A percentile compares a stretch with the other conserved stretches of the same genome.
Evolutionary conservation across 2,329 filamentous ascomycete species (phyloP).

Genomic region (Apiospora pterosperma): DNA sequence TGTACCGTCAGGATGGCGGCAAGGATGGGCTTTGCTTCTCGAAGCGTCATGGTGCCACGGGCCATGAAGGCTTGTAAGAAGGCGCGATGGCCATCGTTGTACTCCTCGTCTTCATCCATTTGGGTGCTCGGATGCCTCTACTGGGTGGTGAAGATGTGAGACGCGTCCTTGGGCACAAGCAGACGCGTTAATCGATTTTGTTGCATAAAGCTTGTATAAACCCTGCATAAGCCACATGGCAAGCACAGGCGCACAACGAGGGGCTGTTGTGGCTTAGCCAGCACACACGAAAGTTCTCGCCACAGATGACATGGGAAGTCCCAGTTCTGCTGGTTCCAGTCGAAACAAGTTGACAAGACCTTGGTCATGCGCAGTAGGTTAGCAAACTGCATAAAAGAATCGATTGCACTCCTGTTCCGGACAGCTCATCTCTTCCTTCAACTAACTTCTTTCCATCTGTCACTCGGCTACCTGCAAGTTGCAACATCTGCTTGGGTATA

Average conservation of each 20-base stretch:
- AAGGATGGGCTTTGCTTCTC: conserved; percentile 69
- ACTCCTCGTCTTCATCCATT: conserved; percentile 8
- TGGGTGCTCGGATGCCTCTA: background rate
- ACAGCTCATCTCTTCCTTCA: background rate
- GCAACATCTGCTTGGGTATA: background rate
- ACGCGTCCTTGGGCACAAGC: background rate
- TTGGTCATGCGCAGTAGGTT: background rate
- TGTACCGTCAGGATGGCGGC: conserved; percentile 69
- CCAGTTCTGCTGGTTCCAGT: background rate
- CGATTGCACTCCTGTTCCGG: background rate
- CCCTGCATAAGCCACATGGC: background rate
- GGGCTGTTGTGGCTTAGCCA: background rate
- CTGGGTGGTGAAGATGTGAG: background rate
- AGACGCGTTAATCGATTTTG: background rate
- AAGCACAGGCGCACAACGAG: background rate
- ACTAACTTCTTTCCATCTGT: background rate
- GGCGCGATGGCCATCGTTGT: conserved; percentile 67
- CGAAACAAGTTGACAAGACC: background rate
- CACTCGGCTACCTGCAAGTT: background rate
- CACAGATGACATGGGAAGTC: conserved; percentile 3
- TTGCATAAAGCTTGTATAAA: background rate
- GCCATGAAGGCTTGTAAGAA: conserved; percentile 89
- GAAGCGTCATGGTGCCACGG: conserved; percentile 71
- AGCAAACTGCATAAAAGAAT: background rate
- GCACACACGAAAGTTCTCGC: background rate